These are phyloP conservation scores for Conoideocrella luteorostrata DNA, from an alignment of 2,329 filamentous ascomycete genomes.

Conservation along the genomic window DNA sequence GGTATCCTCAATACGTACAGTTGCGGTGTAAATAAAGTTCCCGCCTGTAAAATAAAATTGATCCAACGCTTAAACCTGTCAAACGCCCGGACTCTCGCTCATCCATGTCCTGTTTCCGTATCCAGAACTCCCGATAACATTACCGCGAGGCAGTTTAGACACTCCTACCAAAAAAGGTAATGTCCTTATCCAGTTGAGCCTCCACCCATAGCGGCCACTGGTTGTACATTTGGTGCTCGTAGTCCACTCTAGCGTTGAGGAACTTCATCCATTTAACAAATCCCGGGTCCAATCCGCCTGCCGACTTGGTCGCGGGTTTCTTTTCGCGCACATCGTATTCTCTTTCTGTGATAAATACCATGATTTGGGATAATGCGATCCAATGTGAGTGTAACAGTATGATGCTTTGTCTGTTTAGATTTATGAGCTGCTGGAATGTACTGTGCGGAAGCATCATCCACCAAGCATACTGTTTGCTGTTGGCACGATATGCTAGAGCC, in stretches of 20 bases:
- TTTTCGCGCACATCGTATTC: constrained; percentile 30
- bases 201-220: constrained; percentile 51
- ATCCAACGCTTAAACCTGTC: too few species aligned
- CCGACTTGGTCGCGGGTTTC: constrained; percentile 15
- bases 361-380: constrained; percentile 48
- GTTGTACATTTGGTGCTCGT: constrained; percentile 39
- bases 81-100: too few species aligned
- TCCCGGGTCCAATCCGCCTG: constrained; percentile 29
- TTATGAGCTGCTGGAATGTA: constrained; percentile 43
- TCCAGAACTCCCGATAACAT: too few species aligned
- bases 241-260: constrained; percentile 41
- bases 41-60: too few species aligned
- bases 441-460: constrained; percentile 52
- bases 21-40: too few species aligned
- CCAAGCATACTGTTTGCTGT: constrained; percentile 46
- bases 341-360: constrained; percentile 40
- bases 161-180: constrained; percentile 37
- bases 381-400: constrained; percentile 47
- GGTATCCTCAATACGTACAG: too few species aligned
- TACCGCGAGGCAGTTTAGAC: too few species aligned
- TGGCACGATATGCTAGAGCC: constrained; percentile 40
- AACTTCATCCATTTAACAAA: constrained; percentile 44
- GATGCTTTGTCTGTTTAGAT: constrained; percentile 38
- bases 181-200: constrained; percentile 38
- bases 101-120: too few species aligned